Percentiles rank a stretch among this genome's conserved stretches.
phyloP scores from a whole-genome alignment of 805 yeast species.

The Metschnikowia anglica region DNA sequence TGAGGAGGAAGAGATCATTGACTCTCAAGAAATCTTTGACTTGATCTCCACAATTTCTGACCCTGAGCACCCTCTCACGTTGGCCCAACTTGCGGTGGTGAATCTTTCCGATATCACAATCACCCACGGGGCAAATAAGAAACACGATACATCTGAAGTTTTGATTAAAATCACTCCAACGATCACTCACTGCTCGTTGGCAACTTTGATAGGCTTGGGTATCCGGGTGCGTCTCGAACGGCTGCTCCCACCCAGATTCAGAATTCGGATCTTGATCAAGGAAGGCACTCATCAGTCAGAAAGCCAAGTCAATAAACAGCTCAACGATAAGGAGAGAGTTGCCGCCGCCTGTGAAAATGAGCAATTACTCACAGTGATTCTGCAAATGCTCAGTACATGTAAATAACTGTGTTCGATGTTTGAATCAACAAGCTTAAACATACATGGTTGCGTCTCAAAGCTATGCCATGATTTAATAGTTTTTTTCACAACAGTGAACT shows the following conservation, averaged over 20 bases:
- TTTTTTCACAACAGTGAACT: slow-evolving; percentile 1
- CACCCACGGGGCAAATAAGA: slow-evolving; percentile 47
- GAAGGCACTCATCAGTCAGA: slow-evolving; percentile 96
- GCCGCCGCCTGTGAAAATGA: slow-evolving; percentile 99
- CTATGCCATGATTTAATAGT: not conserved
- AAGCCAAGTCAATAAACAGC: slow-evolving; percentile 91
- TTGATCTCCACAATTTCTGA: slow-evolving; percentile 43
- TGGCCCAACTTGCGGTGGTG: slow-evolving; percentile 93
- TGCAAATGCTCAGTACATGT: slow-evolving; percentile 88
- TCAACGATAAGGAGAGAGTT: slow-evolving; percentile 95
- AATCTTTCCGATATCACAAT: slow-evolving; percentile 79
- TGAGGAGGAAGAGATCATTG: slow-evolving; percentile 62
- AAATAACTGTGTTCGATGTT: slow-evolving; percentile 21
- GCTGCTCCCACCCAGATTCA: slow-evolving; percentile 78
- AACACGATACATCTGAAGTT: slow-evolving; percentile 64
- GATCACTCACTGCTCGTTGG: slow-evolving; percentile 94
- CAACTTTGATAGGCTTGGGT: slow-evolving; percentile 93
- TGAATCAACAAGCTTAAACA: not conserved
- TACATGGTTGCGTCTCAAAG: not conserved
- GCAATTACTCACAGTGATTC: slow-evolving; percentile 84
- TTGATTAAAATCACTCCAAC: slow-evolving; percentile 90
- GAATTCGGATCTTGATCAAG: slow-evolving; percentile 76
- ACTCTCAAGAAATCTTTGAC: slow-evolving; percentile 71
- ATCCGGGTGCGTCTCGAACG: slow-evolving; percentile 89
- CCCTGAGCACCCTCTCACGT: slow-evolving; percentile 95